Base-by-base conservation (phyloP, 176 grass and related monocot genomes). In the Carex kokanica region DNA sequence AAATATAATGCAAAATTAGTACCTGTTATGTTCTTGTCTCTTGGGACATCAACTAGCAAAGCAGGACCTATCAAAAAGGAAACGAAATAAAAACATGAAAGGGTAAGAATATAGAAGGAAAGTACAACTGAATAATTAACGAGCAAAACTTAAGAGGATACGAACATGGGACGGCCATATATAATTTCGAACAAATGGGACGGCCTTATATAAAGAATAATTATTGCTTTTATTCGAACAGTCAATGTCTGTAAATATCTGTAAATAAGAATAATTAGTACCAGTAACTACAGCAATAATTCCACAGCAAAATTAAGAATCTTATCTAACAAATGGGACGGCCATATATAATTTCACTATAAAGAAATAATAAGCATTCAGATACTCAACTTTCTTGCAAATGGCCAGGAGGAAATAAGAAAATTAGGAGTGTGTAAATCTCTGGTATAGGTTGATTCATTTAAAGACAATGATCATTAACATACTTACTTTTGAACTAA, bases 11-110 rank as follows among this genome's bases (percentile, higher is more conserved):
- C 3, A 13, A 16, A 57, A 7, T 73, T n/a, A 1, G 3, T 90
- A 38, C 95, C 92, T 93, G 95, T 98, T 90, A 98, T 91, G 16
- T 95, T 98, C 64, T 86, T 90, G 87, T 95, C 53, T 77, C 91
- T 93, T 29, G 89, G 92, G 86, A 94, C 89, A 91, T 98, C 95
- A 74, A 98, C 90, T 64, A 98, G 82, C 60, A 98, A 83, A 12
- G 92, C 89, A 63, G 92, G 95, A 80, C 95, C 95, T 98, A 89
- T 86, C 47, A 18, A 90, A 63, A 34, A 63, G 71, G 20, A 16
- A 15, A 34, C 17, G 67, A 68, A 38, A 41, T 8, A 38, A 53
- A 59, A 60, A 2, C 21, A 0, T 13, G 68, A 72, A 16, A 71
- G 14, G 12, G 64, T 34, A 16, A 36, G 63, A 36, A 67, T 18